Evolutionary conservation across 2,329 filamentous ascomycete genomes (phyloP).

Genomic region (Colletotrichum sp.): DNA sequence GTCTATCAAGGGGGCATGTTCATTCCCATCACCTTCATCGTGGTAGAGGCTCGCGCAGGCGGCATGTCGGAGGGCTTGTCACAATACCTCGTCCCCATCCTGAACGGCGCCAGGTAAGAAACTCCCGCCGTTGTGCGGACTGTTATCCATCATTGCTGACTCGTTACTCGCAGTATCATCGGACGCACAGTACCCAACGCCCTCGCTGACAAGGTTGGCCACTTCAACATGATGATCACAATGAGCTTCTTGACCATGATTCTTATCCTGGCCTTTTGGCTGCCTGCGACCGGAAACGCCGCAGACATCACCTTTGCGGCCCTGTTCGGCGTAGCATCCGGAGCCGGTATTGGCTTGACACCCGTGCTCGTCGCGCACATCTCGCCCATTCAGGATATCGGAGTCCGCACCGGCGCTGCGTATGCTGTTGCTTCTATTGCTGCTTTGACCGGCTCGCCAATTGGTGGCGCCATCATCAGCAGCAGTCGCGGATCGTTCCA

Average conservation of each 20-base stretch:
- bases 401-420: conserved; percentile 52
- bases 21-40: conserved; percentile 24
- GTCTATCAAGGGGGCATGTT: neutral
- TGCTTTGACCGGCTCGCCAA: conserved; percentile 24
- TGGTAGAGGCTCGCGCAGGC: conserved; percentile 22
- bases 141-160: neutral
- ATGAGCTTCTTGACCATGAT: conserved; percentile 43
- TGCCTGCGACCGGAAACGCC: conserved; percentile 30
- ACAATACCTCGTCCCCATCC: conserved; percentile 27
- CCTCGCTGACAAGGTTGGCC: conserved; percentile 28
- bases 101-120: conserved; percentile 22
- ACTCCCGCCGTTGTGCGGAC: neutral
- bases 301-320: conserved; percentile 33
- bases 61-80: conserved; percentile 24
- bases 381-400: conserved; percentile 58
- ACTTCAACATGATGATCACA: conserved; percentile 40
- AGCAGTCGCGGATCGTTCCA: neutral
- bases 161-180: neutral
- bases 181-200: conserved; percentile 26
- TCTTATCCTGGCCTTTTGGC: conserved; percentile 40
- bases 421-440: conserved; percentile 21
- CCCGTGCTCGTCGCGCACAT: conserved; percentile 50
- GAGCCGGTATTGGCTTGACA: conserved; percentile 34
- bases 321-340: conserved; percentile 40
- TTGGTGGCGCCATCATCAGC: conserved; percentile 25